These are phyloP conservation scores for Taxawa tesnikishii DNA, from an alignment of 2,329 filamentous ascomycete genomes.

Conservation along the genomic window DNA sequence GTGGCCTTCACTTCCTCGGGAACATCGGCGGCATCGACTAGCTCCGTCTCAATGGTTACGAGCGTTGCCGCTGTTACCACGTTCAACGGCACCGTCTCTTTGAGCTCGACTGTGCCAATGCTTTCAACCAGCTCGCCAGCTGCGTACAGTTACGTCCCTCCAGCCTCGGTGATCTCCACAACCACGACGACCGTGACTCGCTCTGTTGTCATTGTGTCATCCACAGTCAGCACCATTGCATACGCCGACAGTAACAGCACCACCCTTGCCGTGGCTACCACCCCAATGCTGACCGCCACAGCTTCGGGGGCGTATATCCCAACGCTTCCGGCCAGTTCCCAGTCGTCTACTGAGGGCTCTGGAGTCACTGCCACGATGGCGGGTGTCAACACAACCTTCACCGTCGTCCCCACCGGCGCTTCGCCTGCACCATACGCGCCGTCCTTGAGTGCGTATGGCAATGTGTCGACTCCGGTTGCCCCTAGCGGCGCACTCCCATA, in stretches of 20 bases:
- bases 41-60: slow-evolving; percentile 1
- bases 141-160: not conserved
- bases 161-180: not conserved
- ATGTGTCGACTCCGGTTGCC: slow-evolving; percentile 4
- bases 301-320: not conserved
- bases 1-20: slow-evolving; percentile 4
- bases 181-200: not conserved
- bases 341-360: not conserved
- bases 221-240: not conserved
- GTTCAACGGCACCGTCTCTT: not conserved
- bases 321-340: not conserved
- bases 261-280: too few relatives aligned
- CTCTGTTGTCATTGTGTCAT: not conserved
- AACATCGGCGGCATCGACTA: slow-evolving; percentile 1
- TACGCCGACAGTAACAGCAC: too few relatives aligned
- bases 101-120: not conserved
- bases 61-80: not conserved
- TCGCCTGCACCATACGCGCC: too few relatives aligned
- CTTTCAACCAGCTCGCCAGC: not conserved
- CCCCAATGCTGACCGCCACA: not conserved
- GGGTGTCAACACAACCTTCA: slow-evolving; percentile 1
- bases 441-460: too few relatives aligned
- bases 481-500: slow-evolving; percentile 4
- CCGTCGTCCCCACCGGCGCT: too few relatives aligned
- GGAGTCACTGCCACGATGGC: not conserved